Percentiles rank a stretch among this genome's conserved stretches.
Conservation (phyloP, 1,284 basidiomycete species). For the Nidula niveotomentosa region DNA sequence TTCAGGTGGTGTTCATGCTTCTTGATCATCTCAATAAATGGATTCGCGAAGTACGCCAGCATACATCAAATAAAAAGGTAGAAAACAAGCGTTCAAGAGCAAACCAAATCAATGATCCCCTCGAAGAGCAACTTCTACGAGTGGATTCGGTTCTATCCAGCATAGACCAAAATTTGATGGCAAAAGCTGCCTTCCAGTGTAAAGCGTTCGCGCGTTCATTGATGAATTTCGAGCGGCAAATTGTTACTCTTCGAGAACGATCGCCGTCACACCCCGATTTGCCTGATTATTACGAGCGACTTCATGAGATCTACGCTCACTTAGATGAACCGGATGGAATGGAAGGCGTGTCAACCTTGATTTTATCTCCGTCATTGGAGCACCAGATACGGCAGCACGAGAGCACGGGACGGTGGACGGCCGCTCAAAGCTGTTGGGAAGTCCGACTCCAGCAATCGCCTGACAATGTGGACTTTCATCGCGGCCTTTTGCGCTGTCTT, state of each 20-base stretch:
- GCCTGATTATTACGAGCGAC: slow-evolving; percentile 83
- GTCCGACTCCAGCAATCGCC: slow-evolving; percentile 92
- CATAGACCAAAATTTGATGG: slow-evolving; percentile 90
- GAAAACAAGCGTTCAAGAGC: slow-evolving; percentile 49
- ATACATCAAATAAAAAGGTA: slow-evolving; percentile 46
- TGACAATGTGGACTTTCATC: slow-evolving; percentile 85
- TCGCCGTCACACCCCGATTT: slow-evolving; percentile 50
- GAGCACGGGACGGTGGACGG: slow-evolving; percentile 96
- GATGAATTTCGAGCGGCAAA: slow-evolving; percentile 91
- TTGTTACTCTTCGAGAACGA: slow-evolving; percentile 53
- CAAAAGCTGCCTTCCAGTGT: slow-evolving; percentile 92
- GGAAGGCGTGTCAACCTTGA: slow-evolving; percentile 94
- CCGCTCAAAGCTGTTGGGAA: slow-evolving; percentile 99
- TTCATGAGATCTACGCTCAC: slow-evolving; percentile 96
- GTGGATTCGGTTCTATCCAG: slow-evolving; percentile 82
- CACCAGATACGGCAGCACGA: slow-evolving; percentile 99
- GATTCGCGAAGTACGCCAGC: slow-evolving; percentile 71
- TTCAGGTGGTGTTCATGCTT: slow-evolving; percentile 87
- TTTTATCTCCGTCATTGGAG: slow-evolving; percentile 89
- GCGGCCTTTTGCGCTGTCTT: slow-evolving; percentile 90
- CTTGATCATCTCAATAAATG: slow-evolving; percentile 96
- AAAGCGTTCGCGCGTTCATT: slow-evolving; percentile 93
- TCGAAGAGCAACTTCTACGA: slow-evolving; percentile 59
- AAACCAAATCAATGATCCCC: slow-evolving; percentile 29
- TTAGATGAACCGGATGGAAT: slow-evolving; percentile 99